Evolutionary conservation across 805 yeast genomes (phyloP).

Genomic region (Kazachstania kunashirensis): DNA sequence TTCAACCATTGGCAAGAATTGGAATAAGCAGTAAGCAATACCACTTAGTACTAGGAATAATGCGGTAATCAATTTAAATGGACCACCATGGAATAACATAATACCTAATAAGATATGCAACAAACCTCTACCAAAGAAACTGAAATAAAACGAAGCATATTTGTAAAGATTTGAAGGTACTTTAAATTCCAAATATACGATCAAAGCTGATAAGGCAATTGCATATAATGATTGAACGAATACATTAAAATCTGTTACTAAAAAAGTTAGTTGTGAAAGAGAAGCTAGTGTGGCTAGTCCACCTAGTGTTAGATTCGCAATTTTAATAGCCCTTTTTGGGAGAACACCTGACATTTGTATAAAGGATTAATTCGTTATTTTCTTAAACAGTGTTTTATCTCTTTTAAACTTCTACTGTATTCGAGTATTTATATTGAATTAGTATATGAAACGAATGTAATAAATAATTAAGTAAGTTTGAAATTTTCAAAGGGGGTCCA

Average conservation of each 20-base stretch:
- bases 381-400: too few species aligned
- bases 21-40: constrained; percentile 47
- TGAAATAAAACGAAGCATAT: constrained; percentile 58
- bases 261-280: constrained; percentile 16
- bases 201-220: constrained; percentile 42
- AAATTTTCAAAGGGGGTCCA: too few species aligned
- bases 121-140: constrained; percentile 49
- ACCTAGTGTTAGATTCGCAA: constrained; percentile 47
- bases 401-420: too few species aligned
- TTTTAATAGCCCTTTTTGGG: constrained; percentile 21
- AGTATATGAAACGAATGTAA: too few species aligned
- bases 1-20: constrained; percentile 62
- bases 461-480: too few species aligned
- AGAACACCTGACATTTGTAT: constrained; percentile 7
- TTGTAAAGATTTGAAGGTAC: constrained; percentile 50
- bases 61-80: constrained; percentile 50
- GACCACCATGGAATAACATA: constrained; percentile 47
- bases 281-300: constrained; percentile 36
- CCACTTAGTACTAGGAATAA: constrained; percentile 54
- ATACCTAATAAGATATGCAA: constrained; percentile 32
- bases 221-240: constrained; percentile 54
- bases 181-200: constrained; percentile 38
- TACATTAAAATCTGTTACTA: constrained; percentile 23
- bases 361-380: too few species aligned
- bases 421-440: too few species aligned